Conservation (phyloP, 169 alveolate genomes). For the Cryptosporidium sp. region DNA sequence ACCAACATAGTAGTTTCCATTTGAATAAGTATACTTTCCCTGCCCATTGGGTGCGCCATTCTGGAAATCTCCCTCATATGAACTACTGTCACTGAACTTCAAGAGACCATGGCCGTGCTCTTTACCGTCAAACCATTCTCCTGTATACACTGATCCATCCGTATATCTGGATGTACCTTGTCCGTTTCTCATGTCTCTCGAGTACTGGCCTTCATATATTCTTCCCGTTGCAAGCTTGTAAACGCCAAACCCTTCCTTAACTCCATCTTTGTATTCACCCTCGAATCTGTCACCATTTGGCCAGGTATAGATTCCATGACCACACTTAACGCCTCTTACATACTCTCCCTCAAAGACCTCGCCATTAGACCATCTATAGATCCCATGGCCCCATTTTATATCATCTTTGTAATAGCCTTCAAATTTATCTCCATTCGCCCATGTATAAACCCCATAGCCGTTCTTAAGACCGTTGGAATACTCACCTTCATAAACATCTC, state of each 20-base stretch:
- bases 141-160: constrained; percentile 84
- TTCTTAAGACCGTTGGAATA: constrained; percentile 91
- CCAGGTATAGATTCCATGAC: constrained; percentile 81
- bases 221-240: constrained; percentile 78
- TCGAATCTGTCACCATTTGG: constrained; percentile 80
- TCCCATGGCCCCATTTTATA: constrained; percentile 95
- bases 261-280: constrained; percentile 81
- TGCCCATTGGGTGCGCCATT: constrained; percentile 78
- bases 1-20: constrained; percentile 77
- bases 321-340: constrained; percentile 81
- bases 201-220: constrained; percentile 83
- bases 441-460: constrained; percentile 93
- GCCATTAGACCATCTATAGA: constrained; percentile 84
- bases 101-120: constrained; percentile 80
- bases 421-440: constrained; percentile 92
- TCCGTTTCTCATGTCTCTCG: constrained; percentile 82
- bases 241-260: constrained; percentile 78
- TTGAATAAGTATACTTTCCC: constrained; percentile 73
- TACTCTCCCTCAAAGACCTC: constrained; percentile 79
- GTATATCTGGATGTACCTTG: constrained; percentile 84
- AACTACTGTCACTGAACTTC: constrained; percentile 78
- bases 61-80: constrained; percentile 78
- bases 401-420: constrained; percentile 95
- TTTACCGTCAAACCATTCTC: constrained; percentile 77
- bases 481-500: constrained; percentile 92